Evolutionary conservation across 2,329 filamentous ascomycete species (phyloP), one percentile per base, ranked within the genome.

Genomic region (Aureobasidium vineae): DNA sequence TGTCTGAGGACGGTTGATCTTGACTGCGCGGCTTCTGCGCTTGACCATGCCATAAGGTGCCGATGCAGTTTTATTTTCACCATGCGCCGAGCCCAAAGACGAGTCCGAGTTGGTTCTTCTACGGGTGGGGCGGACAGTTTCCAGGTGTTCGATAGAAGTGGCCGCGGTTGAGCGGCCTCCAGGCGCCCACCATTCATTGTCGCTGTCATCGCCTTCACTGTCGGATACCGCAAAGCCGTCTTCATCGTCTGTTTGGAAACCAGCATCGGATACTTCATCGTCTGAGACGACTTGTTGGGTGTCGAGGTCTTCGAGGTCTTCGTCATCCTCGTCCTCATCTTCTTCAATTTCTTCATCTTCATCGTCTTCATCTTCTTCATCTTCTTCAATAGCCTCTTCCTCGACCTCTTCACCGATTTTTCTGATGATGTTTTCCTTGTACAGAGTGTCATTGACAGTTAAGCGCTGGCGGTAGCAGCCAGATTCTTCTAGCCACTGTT

Each of bases 391-490:
- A 4, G 88, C 93, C 77, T 98, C 95, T 72, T 96, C 91, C 74
- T 98, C 95, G 1, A 88, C 95, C 77, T 99, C 94, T 74, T 91
- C 89, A 56, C 88, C 94, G 31, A 98, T 80, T 69, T 90, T 88
- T 57, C 94, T 89, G 69, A 99, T 95, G 36, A 87, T 87, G 69
- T 92, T 92, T 78, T 99, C 95, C 78, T 96, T 96, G 75, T 87
- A 85, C 70, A 99, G 83, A 5, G 93, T 96, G 75, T 98, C 95
- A 71, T 89, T 88, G 70, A 99, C 88, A 4, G 93, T 98, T 45
- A 99, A 83, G 73, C 91, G 92, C 59, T 84, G 84, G 66, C 84
- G 83, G 70, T 87, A 82, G 38, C 85, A 84, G 8, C 84, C 82
- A 40, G 85, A 82, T 72, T 91, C 89, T 66, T 89, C 87, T 36